Evolutionary conservation across 2,329 filamentous ascomycete species (phyloP), one percentile per base, ranked within the genome.

Genomic region (Pyricularia pennisetigena): DNA sequence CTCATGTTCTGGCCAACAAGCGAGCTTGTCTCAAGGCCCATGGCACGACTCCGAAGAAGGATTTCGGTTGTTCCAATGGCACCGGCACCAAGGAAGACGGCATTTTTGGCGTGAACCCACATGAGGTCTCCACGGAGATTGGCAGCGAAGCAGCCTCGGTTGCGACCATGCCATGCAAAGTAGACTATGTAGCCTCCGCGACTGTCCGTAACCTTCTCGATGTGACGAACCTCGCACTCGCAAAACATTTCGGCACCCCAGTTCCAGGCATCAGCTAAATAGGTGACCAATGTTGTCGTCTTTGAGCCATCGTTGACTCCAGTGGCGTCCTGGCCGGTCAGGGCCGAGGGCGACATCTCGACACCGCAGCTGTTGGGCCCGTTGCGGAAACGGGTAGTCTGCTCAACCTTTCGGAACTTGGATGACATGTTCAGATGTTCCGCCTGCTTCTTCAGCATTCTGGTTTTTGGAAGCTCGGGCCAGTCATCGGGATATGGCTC

Each of bases 231-330:
- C 74, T 91, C 87, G 70, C 87, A 88, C 72, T 88, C 83, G 75
- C 88, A 91, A 70, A 91, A 91, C 76, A 91, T 85, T 73, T 91
- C 88, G 14, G 88, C 86, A 9, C 88, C 89, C 86, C 87, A 89
- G 72, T 90, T 89, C 88, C 88, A 90, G 1, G 89, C 88, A 74
- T 91, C 88, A 8, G 86, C 82, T 8, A 91, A 78, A 72, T 91
- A 91, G 0, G 88, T 91, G 54, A 89, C 86, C 1, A 88, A 79
- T 0, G 86, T 89, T 12, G 85, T 88, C 23, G 83, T 89, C 76
- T 90, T 90, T 32, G 86, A 89, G 1, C 87, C 87, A 74, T 91
- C 88, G 71, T 91, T 90, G 69, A 89, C 72, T 0, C 88, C 88
- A 0, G 87, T 90, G 57, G 76, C 77, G 71, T 91, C 88, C 75